These are phyloP conservation scores for Collybia sordida DNA, from an alignment of 768 basidiomycete species.

Conservation along the genomic window DNA sequence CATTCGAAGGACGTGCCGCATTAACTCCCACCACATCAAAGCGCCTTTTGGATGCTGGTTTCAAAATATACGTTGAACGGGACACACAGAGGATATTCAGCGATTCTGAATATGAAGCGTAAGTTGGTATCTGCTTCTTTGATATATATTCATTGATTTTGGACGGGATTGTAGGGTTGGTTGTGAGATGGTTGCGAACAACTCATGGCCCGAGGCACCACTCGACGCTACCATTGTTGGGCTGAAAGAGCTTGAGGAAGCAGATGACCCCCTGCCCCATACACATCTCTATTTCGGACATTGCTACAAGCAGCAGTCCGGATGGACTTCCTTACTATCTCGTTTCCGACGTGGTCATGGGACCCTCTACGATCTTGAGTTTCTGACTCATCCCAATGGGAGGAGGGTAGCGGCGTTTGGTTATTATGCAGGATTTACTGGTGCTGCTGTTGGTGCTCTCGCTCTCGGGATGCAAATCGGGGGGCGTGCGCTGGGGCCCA, in stretches of 20 bases:
- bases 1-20: slow-evolving; percentile 90
- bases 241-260: slow-evolving; percentile 91
- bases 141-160: slow-evolving; percentile 2
- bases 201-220: slow-evolving; percentile 87
- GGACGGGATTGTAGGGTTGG: slow-evolving; percentile 63
- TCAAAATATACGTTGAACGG: slow-evolving; percentile 88
- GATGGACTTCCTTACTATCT: slow-evolving; percentile 84
- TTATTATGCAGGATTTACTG: slow-evolving; percentile 98
- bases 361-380: slow-evolving; percentile 93
- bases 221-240: slow-evolving; percentile 80
- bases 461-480: slow-evolving; percentile 69
- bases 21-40: slow-evolving; percentile 91
- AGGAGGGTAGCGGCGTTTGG: slow-evolving; percentile 97
- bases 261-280: slow-evolving; percentile 81
- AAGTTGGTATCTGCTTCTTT: slow-evolving; percentile 30
- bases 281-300: slow-evolving; percentile 98
- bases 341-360: slow-evolving; percentile 86
- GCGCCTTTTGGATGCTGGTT: slow-evolving; percentile 84
- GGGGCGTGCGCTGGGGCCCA: slow-evolving; percentile 57
- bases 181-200: slow-evolving; percentile 83
- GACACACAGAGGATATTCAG: slow-evolving; percentile 94
- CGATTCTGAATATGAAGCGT: slow-evolving; percentile 92
- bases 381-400: slow-evolving; percentile 80
- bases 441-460: slow-evolving; percentile 88
- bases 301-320: slow-evolving; percentile 94